Evolutionary conservation across 352 stramenopile species (phyloP), one percentile per base, ranked within the genome.

Genomic region (Peronospora farinosa): DNA sequence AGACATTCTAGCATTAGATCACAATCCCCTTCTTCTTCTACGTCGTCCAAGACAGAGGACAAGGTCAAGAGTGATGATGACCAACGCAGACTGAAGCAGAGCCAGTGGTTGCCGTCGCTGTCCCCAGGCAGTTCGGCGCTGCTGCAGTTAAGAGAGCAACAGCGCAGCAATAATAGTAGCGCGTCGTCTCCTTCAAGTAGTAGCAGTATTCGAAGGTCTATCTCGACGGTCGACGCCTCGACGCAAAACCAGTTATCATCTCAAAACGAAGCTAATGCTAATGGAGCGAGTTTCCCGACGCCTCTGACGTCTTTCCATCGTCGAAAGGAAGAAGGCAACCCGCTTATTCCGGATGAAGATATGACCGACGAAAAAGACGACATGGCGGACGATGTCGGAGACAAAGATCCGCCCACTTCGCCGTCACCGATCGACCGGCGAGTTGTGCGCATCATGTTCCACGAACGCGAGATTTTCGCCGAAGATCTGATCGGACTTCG

Each of bases 401-500:
- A 58, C 0, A 54, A 72, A 19, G 51, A 68, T 7, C 32, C 31
- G 21, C 48, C 53, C 2, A 10, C 41, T 2, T 58, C 63, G 1
- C 47, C 59, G 8, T 78, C 73, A 5, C 60, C 67, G 0, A 62
- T 62, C 11, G 68, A 74, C 12, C 51, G 65, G 11, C 35, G 21
- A 5, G 72, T 84, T 11, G 43, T 83, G 31, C 70, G 69, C 16
- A 76, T 91, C 52, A 72, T 84, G 63, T 86, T 91, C 36, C 75
- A 88, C 44, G 80, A 73, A 9, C 75, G 77, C 7, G 72, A 86
- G 47, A 65, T 91, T 47, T 86, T 79, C 36, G 77, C 76, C 0
- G 72, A 88, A 42, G 80, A 90, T 28, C 60, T 93, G 10, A 83
- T 93, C 38, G 82, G 82, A 0, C 53, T 91, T 12, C 79, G 82